Conservation (phyloP, 768 basidiomycete genomes). For the Lentinus tigrinus region DNA sequence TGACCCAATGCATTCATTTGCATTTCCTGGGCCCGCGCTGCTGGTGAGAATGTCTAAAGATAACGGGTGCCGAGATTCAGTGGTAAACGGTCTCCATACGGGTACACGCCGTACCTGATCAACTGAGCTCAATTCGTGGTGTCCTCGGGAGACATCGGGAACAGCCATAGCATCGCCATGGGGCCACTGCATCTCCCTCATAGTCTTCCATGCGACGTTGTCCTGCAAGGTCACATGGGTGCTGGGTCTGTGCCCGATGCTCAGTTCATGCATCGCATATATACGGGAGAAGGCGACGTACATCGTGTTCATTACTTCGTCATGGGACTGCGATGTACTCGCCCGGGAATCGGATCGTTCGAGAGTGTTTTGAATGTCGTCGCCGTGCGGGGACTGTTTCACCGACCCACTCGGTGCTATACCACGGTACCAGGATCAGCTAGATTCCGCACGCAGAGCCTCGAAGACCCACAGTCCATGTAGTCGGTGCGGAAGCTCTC, state of each 20-base stretch:
- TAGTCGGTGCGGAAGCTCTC: constrained; percentile 21
- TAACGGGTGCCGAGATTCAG: not conserved
- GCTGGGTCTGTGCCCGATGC: constrained; percentile 5
- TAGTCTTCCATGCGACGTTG: constrained; percentile 20
- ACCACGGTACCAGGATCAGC: not conserved
- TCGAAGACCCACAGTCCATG: constrained; percentile 21
- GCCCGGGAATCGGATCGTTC: constrained; percentile 20
- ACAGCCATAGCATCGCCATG: constrained; percentile 21
- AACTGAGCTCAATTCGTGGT: constrained; percentile 19
- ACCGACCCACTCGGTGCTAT: constrained; percentile 12
- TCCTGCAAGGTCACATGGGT: constrained; percentile 19
- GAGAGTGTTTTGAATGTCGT: constrained; percentile 16
- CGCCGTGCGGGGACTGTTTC: constrained; percentile 16
- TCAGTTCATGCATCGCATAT: constrained; percentile 1
- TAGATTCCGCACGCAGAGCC: not conserved
- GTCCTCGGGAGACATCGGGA: constrained; percentile 14
- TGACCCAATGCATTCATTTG: constrained; percentile 23
- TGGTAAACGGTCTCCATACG: not conserved
- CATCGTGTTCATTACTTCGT: constrained; percentile 21
- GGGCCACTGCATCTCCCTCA: constrained; percentile 22
- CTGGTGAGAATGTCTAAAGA: constrained; percentile 15
- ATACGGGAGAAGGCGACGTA: constrained; percentile 3
- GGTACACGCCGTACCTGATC: constrained; percentile 15
- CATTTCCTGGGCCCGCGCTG: constrained; percentile 20
- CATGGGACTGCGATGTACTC: constrained; percentile 20